These are phyloP conservation scores for Arthrobotrys iridis DNA, from an alignment of 2,329 filamentous ascomycete genomes.

Conservation along the genomic window DNA sequence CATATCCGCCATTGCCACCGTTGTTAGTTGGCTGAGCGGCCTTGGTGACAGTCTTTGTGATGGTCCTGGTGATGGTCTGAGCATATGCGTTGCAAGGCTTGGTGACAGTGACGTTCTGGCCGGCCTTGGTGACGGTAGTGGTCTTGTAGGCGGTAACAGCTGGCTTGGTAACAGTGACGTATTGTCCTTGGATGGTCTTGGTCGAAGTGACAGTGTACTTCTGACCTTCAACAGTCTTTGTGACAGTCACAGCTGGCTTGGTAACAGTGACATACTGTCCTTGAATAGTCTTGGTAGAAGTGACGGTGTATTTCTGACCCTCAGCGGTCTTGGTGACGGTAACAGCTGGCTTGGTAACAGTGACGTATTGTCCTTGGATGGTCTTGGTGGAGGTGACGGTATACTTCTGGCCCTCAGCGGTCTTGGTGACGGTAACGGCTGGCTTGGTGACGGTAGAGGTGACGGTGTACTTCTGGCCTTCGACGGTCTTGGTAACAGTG, in stretches of 20 bases:
- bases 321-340: neutral
- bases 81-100: constrained; percentile 1
- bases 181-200: neutral
- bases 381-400: neutral
- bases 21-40: neutral
- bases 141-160: neutral
- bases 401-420: neutral
- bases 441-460: neutral
- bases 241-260: neutral
- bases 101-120: neutral
- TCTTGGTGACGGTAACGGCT: constrained; percentile 16
- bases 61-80: neutral
- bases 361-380: neutral
- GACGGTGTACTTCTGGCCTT: no score
- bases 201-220: neutral
- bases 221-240: neutral
- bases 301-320: neutral
- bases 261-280: constrained; percentile 5
- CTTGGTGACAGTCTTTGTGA: neutral
- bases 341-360: constrained; percentile 5
- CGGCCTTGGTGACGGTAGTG: neutral
- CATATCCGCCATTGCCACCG: neutral
- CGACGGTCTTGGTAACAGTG: neutral
- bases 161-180: constrained; percentile 1
- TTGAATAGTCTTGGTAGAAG: no score